Conservation (phyloP, 75 land plant species). For the Larix kaempferi region DNA sequence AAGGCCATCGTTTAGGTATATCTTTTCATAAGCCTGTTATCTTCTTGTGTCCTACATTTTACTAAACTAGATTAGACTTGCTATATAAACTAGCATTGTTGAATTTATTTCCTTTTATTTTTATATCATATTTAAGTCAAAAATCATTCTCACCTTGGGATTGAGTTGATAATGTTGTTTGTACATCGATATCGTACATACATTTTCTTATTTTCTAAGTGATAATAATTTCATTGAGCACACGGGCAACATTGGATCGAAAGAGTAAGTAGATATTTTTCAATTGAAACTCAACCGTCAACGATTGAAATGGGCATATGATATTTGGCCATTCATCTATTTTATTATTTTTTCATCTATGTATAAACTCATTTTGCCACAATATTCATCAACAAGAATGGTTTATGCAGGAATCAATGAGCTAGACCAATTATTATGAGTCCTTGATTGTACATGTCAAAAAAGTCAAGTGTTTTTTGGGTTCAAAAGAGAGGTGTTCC, state of each 20-base stretch:
- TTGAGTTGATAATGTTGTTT: not conserved
- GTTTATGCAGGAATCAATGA: slow-evolving; percentile 54
- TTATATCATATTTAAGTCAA: not conserved
- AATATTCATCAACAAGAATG: not conserved
- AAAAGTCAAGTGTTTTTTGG: slow-evolving; percentile 74
- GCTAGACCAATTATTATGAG: slow-evolving; percentile 86
- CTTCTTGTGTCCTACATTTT: too few relatives aligned
- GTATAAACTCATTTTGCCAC: too few relatives aligned
- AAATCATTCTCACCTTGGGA: not conserved
- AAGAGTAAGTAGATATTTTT: slow-evolving; percentile 42
- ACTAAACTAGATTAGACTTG: too few relatives aligned
- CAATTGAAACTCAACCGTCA: too few relatives aligned
- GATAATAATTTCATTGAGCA: slow-evolving; percentile 76
- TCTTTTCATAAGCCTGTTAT: too few relatives aligned
- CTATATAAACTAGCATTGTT: too few relatives aligned
- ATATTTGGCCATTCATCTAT: too few relatives aligned
- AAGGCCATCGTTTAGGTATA: too few relatives aligned
- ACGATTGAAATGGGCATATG: too few relatives aligned
- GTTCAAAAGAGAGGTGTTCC: slow-evolving; percentile 81
- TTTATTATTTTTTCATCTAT: too few relatives aligned
- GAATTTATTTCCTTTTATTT: too few relatives aligned
- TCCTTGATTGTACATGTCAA: slow-evolving; percentile 81
- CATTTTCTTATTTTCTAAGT: slow-evolving; percentile 55
- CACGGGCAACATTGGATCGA: slow-evolving; percentile 70
- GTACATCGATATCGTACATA: slow-evolving; percentile 50